Conservation (phyloP, 176 grass and related monocot genomes). For the Bromus sterilis region DNA sequence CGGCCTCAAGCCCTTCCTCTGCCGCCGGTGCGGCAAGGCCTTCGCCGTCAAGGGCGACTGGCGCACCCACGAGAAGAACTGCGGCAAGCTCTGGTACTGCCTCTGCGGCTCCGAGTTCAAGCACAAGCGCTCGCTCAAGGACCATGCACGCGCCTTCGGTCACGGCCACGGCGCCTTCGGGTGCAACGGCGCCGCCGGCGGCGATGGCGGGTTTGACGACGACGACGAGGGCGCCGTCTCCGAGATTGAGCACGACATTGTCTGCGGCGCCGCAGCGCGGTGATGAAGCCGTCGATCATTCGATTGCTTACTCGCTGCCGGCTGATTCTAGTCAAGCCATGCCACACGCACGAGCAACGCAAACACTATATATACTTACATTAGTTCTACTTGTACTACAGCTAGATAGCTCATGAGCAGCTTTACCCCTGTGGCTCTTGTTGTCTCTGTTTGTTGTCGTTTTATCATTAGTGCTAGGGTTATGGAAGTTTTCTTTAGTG, state of each 20-base stretch:
- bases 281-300: neutral
- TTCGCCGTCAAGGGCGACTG: slow-evolving; percentile 97
- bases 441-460: neutral
- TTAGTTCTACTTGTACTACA: neutral
- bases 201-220: slow-evolving; percentile 38
- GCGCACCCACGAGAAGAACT: slow-evolving; percentile 99
- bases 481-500: neutral
- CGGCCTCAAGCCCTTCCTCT: slow-evolving; percentile 95
- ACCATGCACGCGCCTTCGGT: slow-evolving; percentile 85
- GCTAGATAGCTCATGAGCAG: neutral
- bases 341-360: neutral
- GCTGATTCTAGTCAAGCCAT: neutral
- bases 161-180: slow-evolving; percentile 75
- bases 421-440: neutral
- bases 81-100: slow-evolving; percentile 99
- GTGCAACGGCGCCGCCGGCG: slow-evolving; percentile 24
- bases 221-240: slow-evolving; percentile 76
- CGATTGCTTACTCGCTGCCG: neutral
- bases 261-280: slow-evolving; percentile 6
- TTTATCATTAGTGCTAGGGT: slow-evolving; percentile 3
- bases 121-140: slow-evolving; percentile 98
- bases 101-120: slow-evolving; percentile 98
- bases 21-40: slow-evolving; percentile 93
- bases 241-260: slow-evolving; percentile 61
- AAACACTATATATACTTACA: neutral